These are phyloP conservation scores for Raffaelea deltoideospora DNA, from an alignment of 2,329 filamentous ascomycete genomes.

Conservation along the genomic window DNA sequence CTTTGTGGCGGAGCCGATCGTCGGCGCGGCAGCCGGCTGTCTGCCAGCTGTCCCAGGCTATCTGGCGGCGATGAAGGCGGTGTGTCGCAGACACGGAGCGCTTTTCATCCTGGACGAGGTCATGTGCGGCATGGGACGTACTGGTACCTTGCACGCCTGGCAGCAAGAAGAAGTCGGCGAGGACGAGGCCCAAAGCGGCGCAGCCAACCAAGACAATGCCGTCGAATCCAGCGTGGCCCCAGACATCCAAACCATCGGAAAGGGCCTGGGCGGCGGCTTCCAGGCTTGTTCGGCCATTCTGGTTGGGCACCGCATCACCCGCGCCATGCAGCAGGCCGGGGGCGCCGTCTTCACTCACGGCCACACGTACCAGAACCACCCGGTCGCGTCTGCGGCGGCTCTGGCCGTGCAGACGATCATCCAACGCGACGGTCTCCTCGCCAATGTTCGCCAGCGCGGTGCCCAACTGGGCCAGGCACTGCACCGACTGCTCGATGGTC, in stretches of 20 bases:
- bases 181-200: slow-evolving; percentile 10
- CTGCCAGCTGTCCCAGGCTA: slow-evolving; percentile 54
- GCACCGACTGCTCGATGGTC: slow-evolving; percentile 17
- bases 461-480: slow-evolving; percentile 28
- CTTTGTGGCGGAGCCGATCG: slow-evolving; percentile 53
- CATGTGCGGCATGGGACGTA: slow-evolving; percentile 52
- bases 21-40: slow-evolving; percentile 55
- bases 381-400: slow-evolving; percentile 43
- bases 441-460: slow-evolving; percentile 43
- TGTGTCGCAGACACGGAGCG: slow-evolving; percentile 57
- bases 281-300: slow-evolving; percentile 46
- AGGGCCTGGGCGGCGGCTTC: slow-evolving; percentile 50
- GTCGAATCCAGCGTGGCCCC: slow-evolving; percentile 21
- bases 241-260: slow-evolving; percentile 52
- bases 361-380: slow-evolving; percentile 47
- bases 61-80: slow-evolving; percentile 47
- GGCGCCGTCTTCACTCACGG: slow-evolving; percentile 31
- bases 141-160: slow-evolving; percentile 46
- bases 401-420: slow-evolving; percentile 49
- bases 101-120: slow-evolving; percentile 69
- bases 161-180: slow-evolving; percentile 31
- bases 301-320: slow-evolving; percentile 34
- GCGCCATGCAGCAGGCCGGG: slow-evolving; percentile 21
- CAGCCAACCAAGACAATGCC: no score
- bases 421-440: slow-evolving; percentile 38